Conservation (phyloP, 345 rosid genomes). For the Eucalyptus albens region DNA sequence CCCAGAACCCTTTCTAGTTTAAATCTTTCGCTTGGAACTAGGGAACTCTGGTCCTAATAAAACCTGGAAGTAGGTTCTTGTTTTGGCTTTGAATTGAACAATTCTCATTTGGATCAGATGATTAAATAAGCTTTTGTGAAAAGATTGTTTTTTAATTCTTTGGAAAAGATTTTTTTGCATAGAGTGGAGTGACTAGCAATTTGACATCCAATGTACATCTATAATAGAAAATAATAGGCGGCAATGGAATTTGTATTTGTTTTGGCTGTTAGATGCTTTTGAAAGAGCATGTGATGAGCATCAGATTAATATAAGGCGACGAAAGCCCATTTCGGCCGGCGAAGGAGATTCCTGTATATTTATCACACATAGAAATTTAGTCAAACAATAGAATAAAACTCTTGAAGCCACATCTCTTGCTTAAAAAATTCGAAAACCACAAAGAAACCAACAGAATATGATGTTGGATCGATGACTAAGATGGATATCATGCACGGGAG, state of each 20-base stretch:
- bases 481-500: neutral
- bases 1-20: neutral
- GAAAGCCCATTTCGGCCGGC: conserved; percentile 4
- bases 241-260: neutral
- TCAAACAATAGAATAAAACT: neutral
- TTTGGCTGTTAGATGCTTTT: neutral
- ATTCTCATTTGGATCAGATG: neutral
- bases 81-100: neutral
- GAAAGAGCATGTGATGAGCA: conserved; percentile 1
- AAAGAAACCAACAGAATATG: neutral
- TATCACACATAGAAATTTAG: conserved; percentile 1
- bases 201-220: neutral
- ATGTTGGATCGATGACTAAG: neutral
- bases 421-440: neutral
- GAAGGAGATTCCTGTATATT: neutral
- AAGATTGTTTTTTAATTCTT: neutral
- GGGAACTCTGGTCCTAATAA: neutral
- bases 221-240: neutral
- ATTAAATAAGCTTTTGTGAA: neutral
- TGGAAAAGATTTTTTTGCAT: neutral
- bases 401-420: neutral
- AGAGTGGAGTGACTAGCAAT: neutral
- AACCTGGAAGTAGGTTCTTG: conserved; percentile 2
- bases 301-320: neutral
- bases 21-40: neutral